A percentile compares a stretch with the other conserved stretches of the same genome.
phyloP scores from a whole-genome alignment of 2,329 filamentous ascomycete species.

The Ploettnerulaceae sp. region DNA sequence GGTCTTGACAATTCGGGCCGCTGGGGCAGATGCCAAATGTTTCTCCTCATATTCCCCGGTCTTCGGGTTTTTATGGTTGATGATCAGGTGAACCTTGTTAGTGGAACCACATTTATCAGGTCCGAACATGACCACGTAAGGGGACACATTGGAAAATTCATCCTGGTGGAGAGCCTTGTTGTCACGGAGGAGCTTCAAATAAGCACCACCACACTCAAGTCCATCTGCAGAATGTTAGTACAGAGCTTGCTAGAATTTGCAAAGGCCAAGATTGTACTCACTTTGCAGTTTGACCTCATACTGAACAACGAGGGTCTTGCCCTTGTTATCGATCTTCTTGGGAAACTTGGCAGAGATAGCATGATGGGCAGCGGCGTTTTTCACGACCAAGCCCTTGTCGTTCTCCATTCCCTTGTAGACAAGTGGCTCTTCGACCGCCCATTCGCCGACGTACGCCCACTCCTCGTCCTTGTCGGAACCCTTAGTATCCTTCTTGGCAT shows the following conservation, averaged over 20 bases:
- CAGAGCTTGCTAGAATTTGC: not conserved
- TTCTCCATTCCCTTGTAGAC: conserved; percentile 89
- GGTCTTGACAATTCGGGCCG: conserved; percentile 85
- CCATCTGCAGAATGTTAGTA: conserved; percentile 58
- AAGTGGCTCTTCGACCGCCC: conserved; percentile 90
- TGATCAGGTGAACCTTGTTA: conserved; percentile 98
- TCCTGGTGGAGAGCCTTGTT: conserved; percentile 95
- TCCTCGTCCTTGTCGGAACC: conserved; percentile 74
- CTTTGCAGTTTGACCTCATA: conserved; percentile 99
- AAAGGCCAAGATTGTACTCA: conserved; percentile 45
- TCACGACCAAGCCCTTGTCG: conserved; percentile 95
- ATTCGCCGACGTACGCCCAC: conserved; percentile 96
- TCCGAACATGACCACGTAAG: conserved; percentile 99
- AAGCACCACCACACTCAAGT: conserved; percentile 95
- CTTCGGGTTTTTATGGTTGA: conserved; percentile 99
- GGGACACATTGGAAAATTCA: conserved; percentile 95
- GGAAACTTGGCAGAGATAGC: conserved; percentile 99
- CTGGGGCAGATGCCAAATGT: conserved; percentile 80
- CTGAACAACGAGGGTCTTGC: conserved; percentile 93
- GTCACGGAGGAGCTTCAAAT: conserved; percentile 97
- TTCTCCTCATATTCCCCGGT: conserved; percentile 99
- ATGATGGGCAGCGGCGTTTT: conserved; percentile 96
- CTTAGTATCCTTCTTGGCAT: conserved; percentile 85
- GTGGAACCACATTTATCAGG: conserved; percentile 98
- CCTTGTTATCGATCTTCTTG: conserved; percentile 95